These are phyloP conservation scores for Solanum hybrid DNA, from an alignment of 305 asterid species.

Conservation along the genomic window DNA sequence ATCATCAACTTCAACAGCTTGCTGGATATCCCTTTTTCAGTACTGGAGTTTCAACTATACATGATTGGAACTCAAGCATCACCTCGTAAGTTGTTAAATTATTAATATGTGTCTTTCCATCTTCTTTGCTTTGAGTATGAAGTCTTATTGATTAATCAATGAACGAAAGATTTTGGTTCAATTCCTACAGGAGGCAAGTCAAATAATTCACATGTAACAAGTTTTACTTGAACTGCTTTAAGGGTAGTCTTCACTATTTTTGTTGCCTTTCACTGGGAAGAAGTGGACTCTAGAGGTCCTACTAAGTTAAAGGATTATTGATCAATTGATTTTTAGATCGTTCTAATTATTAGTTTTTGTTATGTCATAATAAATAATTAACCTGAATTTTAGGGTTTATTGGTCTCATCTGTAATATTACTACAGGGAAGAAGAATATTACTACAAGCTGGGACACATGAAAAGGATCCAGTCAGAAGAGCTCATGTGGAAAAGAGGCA, in stretches of 20 bases:
- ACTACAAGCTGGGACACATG: background rate
- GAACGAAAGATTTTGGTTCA: background rate
- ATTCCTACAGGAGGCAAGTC: background rate
- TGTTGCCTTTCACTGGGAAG: background rate
- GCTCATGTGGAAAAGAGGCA: background rate
- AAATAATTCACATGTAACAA: background rate
- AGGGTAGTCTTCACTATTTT: background rate
- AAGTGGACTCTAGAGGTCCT: background rate
- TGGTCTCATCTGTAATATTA: background rate
- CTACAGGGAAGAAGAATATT: background rate
- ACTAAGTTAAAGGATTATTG: background rate
- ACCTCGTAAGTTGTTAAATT: constrained; percentile 12
- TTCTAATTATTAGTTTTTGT: background rate
- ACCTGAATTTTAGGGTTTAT: background rate
- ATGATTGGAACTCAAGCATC: constrained; percentile 14
- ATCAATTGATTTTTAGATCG: background rate
- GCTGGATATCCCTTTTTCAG: constrained; percentile 4
- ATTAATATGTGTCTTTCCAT: background rate
- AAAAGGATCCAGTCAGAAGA: background rate
- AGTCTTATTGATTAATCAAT: background rate
- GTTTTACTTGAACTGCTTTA: background rate
- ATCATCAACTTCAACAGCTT: constrained; percentile 9
- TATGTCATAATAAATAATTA: background rate
- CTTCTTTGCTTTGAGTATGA: background rate
- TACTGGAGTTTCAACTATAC: background rate